Percentiles rank a stretch among this genome's conserved stretches.
These are phyloP conservation scores for Polysphondylium violaceum DNA, from an alignment of 78 protist species.

Conservation along the genomic window DNA sequence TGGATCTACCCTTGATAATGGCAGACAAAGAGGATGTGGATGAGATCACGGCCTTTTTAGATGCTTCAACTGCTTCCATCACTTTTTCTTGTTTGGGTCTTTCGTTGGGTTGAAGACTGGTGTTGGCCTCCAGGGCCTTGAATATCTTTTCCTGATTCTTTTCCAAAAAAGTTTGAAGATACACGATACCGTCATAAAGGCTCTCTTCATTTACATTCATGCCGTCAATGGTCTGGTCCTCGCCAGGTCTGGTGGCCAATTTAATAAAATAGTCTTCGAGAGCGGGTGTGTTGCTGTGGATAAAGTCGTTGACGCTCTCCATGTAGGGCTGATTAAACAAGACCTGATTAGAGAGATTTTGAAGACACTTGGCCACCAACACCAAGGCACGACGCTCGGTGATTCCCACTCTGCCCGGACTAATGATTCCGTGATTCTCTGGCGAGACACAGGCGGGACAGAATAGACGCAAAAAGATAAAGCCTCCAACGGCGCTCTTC, in stretches of 20 bases:
- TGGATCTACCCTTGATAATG: slow-evolving; percentile 28
- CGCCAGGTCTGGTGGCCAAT: slow-evolving; percentile 63
- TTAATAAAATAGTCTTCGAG: slow-evolving; percentile 50
- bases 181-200: slow-evolving; percentile 55
- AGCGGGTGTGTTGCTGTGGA: slow-evolving; percentile 27
- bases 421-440: slow-evolving; percentile 54
- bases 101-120: neutral
- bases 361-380: slow-evolving; percentile 67
- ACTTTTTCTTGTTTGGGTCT: slow-evolving; percentile 34
- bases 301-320: slow-evolving; percentile 64
- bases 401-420: slow-evolving; percentile 68
- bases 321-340: slow-evolving; percentile 72
- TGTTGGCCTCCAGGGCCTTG: slow-evolving; percentile 8
- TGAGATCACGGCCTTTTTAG: slow-evolving; percentile 33
- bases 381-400: slow-evolving; percentile 67
- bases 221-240: slow-evolving; percentile 77
- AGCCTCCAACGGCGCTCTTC: slow-evolving; percentile 65
- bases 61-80: slow-evolving; percentile 36
- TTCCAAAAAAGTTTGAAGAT: slow-evolving; percentile 57
- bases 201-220: slow-evolving; percentile 66
- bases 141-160: slow-evolving; percentile 51
- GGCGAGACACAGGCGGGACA: slow-evolving; percentile 80
- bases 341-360: slow-evolving; percentile 69
- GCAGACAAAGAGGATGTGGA: neutral
- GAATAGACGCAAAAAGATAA: slow-evolving; percentile 53